A percentile compares a stretch with the other conserved stretches of the same genome.
phyloP scores from a whole-genome alignment of 2,329 filamentous ascomycete genomes.

The Massarina eburnea region DNA sequence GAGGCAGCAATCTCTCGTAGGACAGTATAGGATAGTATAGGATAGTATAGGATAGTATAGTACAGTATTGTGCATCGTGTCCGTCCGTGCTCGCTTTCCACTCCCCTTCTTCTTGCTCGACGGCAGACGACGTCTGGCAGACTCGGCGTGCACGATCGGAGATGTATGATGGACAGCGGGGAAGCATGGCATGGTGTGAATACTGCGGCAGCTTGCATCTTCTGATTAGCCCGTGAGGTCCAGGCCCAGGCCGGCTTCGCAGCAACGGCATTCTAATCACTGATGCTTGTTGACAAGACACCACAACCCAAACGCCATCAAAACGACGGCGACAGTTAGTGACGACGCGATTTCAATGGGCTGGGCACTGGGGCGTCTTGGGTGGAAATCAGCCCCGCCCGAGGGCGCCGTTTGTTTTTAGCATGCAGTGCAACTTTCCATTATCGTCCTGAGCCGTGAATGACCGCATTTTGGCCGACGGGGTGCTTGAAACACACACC shows the following conservation, averaged over 20 bases:
- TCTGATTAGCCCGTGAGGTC: conserved; percentile 23
- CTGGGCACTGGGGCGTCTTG: conserved; percentile 23
- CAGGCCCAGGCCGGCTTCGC: conserved; percentile 26
- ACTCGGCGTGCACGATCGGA: conserved; percentile 10
- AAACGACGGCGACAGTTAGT: conserved; percentile 29
- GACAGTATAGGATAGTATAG: conserved; percentile 24
- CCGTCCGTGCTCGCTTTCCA: conserved; percentile 19
- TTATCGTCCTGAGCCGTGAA: conserved; percentile 19
- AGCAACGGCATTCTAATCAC: conserved; percentile 21
- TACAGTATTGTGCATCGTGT: conserved; percentile 26
- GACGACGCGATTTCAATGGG: conserved; percentile 25
- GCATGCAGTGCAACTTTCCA: conserved; percentile 21
- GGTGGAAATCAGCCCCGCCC: conserved; percentile 33
- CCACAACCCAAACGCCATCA: conserved; percentile 32
- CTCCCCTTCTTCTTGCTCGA: conserved; percentile 7
- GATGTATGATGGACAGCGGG: conserved; percentile 29
- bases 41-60: conserved; percentile 18
- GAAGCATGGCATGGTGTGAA: conserved; percentile 25
- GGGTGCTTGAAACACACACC: neutral
- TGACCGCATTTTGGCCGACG: conserved; percentile 12
- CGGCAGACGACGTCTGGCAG: neutral
- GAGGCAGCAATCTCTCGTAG: conserved; percentile 31
- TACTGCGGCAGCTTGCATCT: conserved; percentile 19
- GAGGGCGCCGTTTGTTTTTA: conserved; percentile 18
- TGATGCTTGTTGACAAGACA: conserved; percentile 23